These are phyloP conservation scores for Simplicillium aogashimaense DNA, from an alignment of 2,329 filamentous ascomycete species.

Conservation along the genomic window DNA sequence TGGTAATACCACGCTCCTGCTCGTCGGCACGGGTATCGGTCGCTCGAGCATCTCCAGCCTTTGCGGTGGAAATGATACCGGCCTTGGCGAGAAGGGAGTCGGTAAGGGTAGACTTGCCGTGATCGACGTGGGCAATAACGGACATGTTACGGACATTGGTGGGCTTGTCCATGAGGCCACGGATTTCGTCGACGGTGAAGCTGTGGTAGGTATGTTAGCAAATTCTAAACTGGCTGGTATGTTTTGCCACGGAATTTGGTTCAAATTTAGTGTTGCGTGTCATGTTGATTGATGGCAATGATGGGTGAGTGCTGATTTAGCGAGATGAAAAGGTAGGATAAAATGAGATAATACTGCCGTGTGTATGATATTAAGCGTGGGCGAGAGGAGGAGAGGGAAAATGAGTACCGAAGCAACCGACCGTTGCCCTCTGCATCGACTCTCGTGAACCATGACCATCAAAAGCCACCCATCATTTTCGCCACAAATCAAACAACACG, in stretches of 20 bases:
- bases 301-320: too few relatives aligned
- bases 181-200: conserved; percentile 97
- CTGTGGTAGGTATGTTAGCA: conserved; percentile 50
- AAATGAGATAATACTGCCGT: too few relatives aligned
- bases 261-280: too few relatives aligned
- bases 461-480: too few relatives aligned
- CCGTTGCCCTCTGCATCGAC: too few relatives aligned
- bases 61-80: conserved; percentile 97
- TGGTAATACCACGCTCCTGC: conserved; percentile 99
- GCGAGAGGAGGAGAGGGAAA: too few relatives aligned
- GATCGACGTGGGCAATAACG: conserved; percentile 99
- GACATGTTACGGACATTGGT: conserved; percentile 88
- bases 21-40: conserved; percentile 97
- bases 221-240: neutral
- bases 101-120: conserved; percentile 99
- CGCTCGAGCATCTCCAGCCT: conserved; percentile 91
- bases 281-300: too few relatives aligned
- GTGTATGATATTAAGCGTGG: too few relatives aligned
- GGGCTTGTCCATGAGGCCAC: conserved; percentile 68
- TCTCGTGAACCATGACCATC: too few relatives aligned
- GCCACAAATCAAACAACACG: neutral
- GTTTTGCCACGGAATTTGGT: neutral
- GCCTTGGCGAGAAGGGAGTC: conserved; percentile 98
- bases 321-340: too few relatives aligned
- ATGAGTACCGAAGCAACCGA: too few relatives aligned